Base-by-base conservation (phyloP, 1,139 yeast species). In the Yamadazyma dushanensis region DNA sequence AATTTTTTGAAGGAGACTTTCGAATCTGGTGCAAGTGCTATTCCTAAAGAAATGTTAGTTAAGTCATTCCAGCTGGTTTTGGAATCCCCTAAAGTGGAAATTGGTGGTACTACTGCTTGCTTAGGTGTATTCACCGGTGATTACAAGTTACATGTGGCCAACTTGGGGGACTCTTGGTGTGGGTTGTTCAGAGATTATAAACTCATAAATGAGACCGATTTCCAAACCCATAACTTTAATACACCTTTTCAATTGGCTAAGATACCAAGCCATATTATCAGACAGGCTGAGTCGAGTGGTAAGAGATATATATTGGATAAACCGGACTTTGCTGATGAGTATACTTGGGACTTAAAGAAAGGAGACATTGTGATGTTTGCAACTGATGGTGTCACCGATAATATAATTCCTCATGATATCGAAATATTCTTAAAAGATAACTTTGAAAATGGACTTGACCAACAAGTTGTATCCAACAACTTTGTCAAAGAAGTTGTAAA, bases 71-170 rank as follows among this genome's bases (percentile, higher is more conserved):
- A 63, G 1, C 62, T 71, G 28, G 70, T 89, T 8, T 58, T 67
- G 40, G 45, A 56, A 2, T 78, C 79, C 8, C 79, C 80, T 1
- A 69, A 67, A 31, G 95, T 84, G 8, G 77, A 81, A 55, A 95
- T 90, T 26, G 98, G 98, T 4, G 95, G 97, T n/a, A 87, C 97
- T 2, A 92, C 98, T 1, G 90, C 95, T 1, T 87, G 96, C 51
- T 73, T 86, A 34, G 97, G 96, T 1, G 73, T 84, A 5, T 76
- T 87, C 31, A 66, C 79, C 11, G 67, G 79, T 1, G 70, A 65
- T 19, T 57, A 73, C 13, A 59, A 60, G 24, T 57, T 92, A 24
- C 63, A 67, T 29, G 83, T 88, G 1, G 84, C 94, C 3, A 92
- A 90, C 52, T 63, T 92, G 38, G 98, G 98, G 6, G 98, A 92